Evolutionary conservation across 345 rosid genomes (phyloP).

Genomic region (Lagerstroemia speciosa): DNA sequence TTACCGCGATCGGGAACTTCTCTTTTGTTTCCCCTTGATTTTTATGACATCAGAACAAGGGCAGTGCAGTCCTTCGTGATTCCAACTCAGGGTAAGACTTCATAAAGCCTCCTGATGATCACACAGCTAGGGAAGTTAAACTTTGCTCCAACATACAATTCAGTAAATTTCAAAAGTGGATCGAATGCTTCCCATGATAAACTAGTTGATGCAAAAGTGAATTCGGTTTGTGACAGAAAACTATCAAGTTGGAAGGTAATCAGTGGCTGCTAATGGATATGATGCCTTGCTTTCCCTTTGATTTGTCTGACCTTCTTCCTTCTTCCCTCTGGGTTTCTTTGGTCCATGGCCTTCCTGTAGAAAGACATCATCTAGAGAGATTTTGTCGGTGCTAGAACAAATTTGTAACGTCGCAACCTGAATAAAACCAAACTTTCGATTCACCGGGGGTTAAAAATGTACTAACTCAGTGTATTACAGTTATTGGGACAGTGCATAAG

Average conservation of each 20-base stretch:
- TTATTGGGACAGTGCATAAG: too few species aligned
- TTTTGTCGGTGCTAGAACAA: too few species aligned
- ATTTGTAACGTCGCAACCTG: too few species aligned
- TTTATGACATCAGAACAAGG: neutral
- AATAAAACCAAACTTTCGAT: too few species aligned
- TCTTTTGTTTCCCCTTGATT: neutral
- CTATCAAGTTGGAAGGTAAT: neutral
- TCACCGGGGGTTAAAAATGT: too few species aligned
- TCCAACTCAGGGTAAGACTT: neutral
- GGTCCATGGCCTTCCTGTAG: too few species aligned
- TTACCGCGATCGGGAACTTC: neutral
- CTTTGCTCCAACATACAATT: neutral
- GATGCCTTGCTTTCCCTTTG: slow-evolving; percentile 68
- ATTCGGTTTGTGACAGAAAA: neutral
- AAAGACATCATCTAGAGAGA: too few species aligned
- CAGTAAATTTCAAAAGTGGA: neutral
- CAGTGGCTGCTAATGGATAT: neutral
- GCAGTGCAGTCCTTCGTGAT: neutral
- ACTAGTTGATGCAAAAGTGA: slow-evolving; percentile 23
- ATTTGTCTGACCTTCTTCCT: too few species aligned
- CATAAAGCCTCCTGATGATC: slow-evolving; percentile 36
- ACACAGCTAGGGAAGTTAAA: neutral
- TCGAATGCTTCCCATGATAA: slow-evolving; percentile 36
- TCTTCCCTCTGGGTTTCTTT: too few species aligned
- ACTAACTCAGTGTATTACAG: too few species aligned